Evolutionary conservation across 805 yeast genomes (phyloP).

Genomic region (Metschnikowia reukaufii): DNA sequence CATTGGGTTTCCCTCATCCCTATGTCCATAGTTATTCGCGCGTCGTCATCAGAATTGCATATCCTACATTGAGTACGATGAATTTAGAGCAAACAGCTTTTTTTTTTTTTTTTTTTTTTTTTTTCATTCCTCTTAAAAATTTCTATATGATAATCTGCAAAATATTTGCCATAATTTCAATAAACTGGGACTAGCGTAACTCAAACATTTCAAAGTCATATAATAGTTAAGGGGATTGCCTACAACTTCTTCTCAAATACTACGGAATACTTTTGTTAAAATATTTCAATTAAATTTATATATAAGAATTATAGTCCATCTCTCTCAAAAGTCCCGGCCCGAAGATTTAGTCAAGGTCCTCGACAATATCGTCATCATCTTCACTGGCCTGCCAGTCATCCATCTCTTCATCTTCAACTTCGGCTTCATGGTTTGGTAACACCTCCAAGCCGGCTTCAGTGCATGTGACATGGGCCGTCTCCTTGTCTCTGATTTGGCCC

Average conservation of each 20-base stretch:
- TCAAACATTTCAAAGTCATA: no score
- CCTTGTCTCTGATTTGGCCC: slow-evolving; percentile 88
- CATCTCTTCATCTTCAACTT: slow-evolving; percentile 51
- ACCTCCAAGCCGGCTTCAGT: slow-evolving; percentile 71
- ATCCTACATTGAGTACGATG: neutral
- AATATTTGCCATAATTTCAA: no score
- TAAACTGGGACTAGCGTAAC: no score
- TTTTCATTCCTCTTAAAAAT: no score
- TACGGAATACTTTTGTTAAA: no score
- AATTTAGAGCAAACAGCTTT: no score
- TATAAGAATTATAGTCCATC: neutral
- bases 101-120: no score
- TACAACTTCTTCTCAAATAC: no score
- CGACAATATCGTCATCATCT: slow-evolving; percentile 50
- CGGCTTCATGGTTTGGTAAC: slow-evolving; percentile 77
- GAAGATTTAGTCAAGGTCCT: slow-evolving; percentile 22
- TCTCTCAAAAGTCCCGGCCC: neutral
- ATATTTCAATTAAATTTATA: neutral
- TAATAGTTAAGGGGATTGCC: no score
- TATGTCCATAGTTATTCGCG: neutral
- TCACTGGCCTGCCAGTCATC: slow-evolving; percentile 60
- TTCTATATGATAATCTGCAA: no score
- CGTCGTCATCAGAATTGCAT: neutral
- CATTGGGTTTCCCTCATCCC: no score
- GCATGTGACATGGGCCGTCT: slow-evolving; percentile 65